phyloP scores from a whole-genome alignment of 2,329 filamentous ascomycete genomes.

The Colletotrichum abscissum region DNA sequence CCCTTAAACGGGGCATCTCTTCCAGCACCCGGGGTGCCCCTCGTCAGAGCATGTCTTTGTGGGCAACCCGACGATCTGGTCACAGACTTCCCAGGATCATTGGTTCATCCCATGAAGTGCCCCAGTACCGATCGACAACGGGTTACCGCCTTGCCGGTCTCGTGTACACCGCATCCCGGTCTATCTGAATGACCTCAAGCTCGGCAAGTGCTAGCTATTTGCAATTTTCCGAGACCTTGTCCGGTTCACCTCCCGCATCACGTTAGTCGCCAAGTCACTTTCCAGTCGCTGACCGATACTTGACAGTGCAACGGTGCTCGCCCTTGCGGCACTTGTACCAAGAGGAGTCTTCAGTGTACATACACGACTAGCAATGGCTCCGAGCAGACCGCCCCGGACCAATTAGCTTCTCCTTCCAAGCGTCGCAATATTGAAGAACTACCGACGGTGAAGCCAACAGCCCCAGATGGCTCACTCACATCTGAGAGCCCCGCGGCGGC shows the following conservation, averaged over 20 bases:
- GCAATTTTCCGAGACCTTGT: background rate
- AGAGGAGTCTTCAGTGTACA: slow-evolving; percentile 38
- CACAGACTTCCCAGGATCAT: slow-evolving; percentile 9
- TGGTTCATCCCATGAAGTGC: slow-evolving; percentile 21
- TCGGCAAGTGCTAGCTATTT: slow-evolving; percentile 22
- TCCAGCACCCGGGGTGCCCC: slow-evolving; percentile 4
- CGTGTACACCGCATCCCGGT: slow-evolving; percentile 2
- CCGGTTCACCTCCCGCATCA: background rate
- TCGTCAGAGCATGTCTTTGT: slow-evolving; percentile 2
- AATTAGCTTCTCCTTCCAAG: slow-evolving; percentile 33
- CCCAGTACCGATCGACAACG: slow-evolving; percentile 12
- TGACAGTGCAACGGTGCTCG: slow-evolving; percentile 40
- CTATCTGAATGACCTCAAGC: background rate
- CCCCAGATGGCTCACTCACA: slow-evolving; percentile 9
- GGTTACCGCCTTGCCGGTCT: slow-evolving; percentile 22
- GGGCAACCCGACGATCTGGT: slow-evolving; percentile 27
- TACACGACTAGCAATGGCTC: slow-evolving; percentile 33
- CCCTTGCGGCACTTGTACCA: slow-evolving; percentile 40
- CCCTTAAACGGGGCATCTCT: slow-evolving; percentile 16
- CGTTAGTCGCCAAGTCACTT: background rate
- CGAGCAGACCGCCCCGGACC: slow-evolving; percentile 27
- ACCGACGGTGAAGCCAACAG: slow-evolving; percentile 13
- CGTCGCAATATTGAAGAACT: slow-evolving; percentile 34
- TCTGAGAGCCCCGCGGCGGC: slow-evolving; percentile 24
- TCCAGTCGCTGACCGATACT: slow-evolving; percentile 18